Conservation (phyloP, 495 filamentous ascomycete species). For the Mycothermus thermophilus region DNA sequence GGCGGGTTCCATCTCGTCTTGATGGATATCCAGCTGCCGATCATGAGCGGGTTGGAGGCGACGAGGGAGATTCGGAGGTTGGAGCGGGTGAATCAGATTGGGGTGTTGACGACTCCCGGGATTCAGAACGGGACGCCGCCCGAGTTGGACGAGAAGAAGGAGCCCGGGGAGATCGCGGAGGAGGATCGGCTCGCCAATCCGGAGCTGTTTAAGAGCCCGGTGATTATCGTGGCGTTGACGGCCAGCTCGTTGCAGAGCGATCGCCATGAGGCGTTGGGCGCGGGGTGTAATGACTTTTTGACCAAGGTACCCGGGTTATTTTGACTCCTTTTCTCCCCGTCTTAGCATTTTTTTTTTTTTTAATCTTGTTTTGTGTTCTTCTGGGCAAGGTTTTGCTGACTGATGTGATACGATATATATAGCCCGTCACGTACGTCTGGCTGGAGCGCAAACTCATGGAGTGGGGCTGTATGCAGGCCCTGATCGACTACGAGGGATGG, state of each 20-base stretch:
- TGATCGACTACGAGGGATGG: constrained; percentile 98
- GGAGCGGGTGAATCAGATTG: constrained; percentile 80
- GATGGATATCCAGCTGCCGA: constrained; percentile 96
- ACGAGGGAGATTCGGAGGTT: constrained; percentile 89
- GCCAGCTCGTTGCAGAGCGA: constrained; percentile 88
- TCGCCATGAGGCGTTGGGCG: constrained; percentile 84
- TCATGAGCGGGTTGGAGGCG: constrained; percentile 95
- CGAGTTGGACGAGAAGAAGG: constrained; percentile 16
- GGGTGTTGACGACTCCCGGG: constrained; percentile 47
- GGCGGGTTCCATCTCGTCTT: constrained; percentile 96
- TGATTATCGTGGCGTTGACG: constrained; percentile 95
- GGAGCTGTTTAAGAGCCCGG: constrained; percentile 79
- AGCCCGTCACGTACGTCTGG: constrained; percentile 98
- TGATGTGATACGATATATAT: no score
- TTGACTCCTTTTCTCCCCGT: constrained; percentile 1
- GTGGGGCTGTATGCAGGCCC: constrained; percentile 98
- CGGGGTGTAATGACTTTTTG: constrained; percentile 95
- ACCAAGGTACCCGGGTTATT: constrained; percentile 87
- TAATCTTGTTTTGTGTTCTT: no score
- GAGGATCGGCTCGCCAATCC: constrained; percentile 58
- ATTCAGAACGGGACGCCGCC: constrained; percentile 8
- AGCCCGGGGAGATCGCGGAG: constrained; percentile 24
- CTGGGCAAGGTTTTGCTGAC: no score
- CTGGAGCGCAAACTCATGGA: constrained; percentile 93
- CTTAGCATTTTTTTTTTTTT: not conserved